Percentiles rank a stretch among this genome's conserved stretches.
Conservation (phyloP, 2,329 filamentous ascomycete species). For the Triangularia setosa region DNA sequence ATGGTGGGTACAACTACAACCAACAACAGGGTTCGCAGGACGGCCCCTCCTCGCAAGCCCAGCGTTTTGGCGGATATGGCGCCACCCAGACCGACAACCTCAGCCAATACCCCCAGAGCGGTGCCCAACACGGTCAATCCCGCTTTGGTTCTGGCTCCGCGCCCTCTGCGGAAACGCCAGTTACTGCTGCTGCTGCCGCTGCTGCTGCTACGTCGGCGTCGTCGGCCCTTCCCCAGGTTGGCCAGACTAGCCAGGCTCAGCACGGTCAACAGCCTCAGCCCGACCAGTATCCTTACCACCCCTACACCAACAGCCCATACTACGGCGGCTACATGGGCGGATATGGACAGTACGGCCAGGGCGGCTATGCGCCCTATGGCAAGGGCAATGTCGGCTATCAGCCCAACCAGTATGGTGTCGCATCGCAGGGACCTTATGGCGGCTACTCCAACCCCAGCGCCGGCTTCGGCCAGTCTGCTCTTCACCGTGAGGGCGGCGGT, state of each 20-base stretch:
- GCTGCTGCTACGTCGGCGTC: constrained; percentile 77
- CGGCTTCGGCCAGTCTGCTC: constrained; percentile 49
- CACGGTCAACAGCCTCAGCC: constrained; percentile 38
- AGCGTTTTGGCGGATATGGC: constrained; percentile 74
- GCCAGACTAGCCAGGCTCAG: constrained; percentile 33
- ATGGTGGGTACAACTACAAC: constrained; percentile 64
- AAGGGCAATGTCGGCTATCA: constrained; percentile 54
- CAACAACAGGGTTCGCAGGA: constrained; percentile 61
- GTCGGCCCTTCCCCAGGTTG: constrained; percentile 42
- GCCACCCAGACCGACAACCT: constrained; percentile 59
- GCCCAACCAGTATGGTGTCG: constrained; percentile 52
- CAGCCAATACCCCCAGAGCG: constrained; percentile 71
- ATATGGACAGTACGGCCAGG: constrained; percentile 49
- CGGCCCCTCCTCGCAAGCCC: constrained; percentile 59
- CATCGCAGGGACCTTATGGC: constrained; percentile 54
- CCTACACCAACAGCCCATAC: constrained; percentile 60
- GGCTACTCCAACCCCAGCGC: constrained; percentile 54
- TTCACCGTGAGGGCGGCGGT: constrained; percentile 47
- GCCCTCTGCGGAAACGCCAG: constrained; percentile 69
- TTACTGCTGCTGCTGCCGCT: constrained; percentile 76
- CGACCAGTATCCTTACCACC: constrained; percentile 49
- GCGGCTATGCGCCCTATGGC: constrained; percentile 50
- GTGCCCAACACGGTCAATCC: constrained; percentile 62
- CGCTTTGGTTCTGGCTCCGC: constrained; percentile 44
- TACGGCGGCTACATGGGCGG: constrained; percentile 55